Evolutionary conservation across 345 rosid species (phyloP).

Genomic region (Salix brachista): DNA sequence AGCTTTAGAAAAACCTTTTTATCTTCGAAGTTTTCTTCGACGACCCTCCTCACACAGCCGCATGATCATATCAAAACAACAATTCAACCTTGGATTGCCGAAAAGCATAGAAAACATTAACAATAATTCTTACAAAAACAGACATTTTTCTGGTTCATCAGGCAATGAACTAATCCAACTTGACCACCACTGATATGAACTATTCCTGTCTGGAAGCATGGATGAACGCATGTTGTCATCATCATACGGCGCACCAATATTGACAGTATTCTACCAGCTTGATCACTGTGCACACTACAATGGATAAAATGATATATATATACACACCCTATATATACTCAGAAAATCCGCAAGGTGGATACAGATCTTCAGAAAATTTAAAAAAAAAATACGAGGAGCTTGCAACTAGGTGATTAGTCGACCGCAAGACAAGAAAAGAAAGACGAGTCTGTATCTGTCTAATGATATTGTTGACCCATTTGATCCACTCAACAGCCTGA

Average conservation of each 20-base stretch:
- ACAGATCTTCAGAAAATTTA: neutral
- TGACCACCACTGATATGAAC: neutral
- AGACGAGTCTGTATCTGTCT: constrained; percentile 44
- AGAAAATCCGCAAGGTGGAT: neutral
- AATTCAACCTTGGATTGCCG: no score
- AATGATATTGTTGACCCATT: constrained; percentile 46
- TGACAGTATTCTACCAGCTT: neutral
- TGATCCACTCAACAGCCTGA: constrained; percentile 28
- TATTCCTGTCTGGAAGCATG: neutral
- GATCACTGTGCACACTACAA: constrained; percentile 22
- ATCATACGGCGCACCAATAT: neutral
- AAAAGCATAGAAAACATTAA: no score
- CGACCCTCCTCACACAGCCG: no score
- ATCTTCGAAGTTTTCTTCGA: no score
- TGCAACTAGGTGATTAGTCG: constrained; percentile 2
- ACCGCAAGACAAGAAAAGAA: constrained; percentile 48
- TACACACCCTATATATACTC: neutral
- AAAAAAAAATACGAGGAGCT: neutral
- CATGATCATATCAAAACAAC: no score
- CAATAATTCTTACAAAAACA: neutral
- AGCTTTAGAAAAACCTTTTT: no score
- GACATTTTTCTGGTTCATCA: neutral
- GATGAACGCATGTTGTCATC: no score
- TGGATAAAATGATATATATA: constrained; percentile 12
- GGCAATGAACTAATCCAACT: neutral